A percentile compares a stretch with the other conserved stretches of the same genome.
These are phyloP conservation scores for Lecanicillium sp. DNA, from an alignment of 2,329 filamentous ascomycete genomes.

Conservation along the genomic window DNA sequence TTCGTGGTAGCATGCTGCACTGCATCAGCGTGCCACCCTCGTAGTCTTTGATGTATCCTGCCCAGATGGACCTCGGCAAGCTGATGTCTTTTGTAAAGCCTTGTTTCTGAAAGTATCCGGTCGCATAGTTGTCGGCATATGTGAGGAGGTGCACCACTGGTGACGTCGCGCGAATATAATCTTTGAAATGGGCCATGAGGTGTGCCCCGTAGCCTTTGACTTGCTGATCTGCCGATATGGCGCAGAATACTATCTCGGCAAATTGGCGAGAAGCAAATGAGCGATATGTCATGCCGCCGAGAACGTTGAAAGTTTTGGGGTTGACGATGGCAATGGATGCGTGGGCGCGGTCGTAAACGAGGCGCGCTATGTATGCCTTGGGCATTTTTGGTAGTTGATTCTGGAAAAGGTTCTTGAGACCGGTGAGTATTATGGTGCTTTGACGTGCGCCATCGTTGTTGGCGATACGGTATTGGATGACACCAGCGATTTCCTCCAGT, in stretches of 20 bases:
- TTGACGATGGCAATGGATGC: constrained; percentile 96
- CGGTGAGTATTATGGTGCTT: constrained; percentile 88
- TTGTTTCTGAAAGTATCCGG: constrained; percentile 98
- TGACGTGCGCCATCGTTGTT: constrained; percentile 90
- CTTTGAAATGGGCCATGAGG: constrained; percentile 95
- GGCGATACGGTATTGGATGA: constrained; percentile 95
- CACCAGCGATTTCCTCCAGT: constrained; percentile 84
- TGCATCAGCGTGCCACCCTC: constrained; percentile 99
- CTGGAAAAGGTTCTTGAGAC: constrained; percentile 95
- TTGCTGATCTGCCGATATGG: constrained; percentile 94
- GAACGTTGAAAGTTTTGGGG: constrained; percentile 85
- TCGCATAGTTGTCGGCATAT: constrained; percentile 97
- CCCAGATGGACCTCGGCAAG: constrained; percentile 83
- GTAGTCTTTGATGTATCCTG: constrained; percentile 99
- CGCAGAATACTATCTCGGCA: constrained; percentile 97
- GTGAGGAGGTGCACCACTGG: constrained; percentile 98
- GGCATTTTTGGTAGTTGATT: constrained; percentile 99
- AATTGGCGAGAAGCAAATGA: constrained; percentile 89
- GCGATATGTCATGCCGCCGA: constrained; percentile 92
- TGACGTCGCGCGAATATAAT: constrained; percentile 95
- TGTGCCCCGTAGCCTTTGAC: constrained; percentile 98
- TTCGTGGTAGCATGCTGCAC: constrained; percentile 91
- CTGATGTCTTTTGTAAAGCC: constrained; percentile 98
- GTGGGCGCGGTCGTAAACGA: constrained; percentile 96
- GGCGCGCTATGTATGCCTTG: constrained; percentile 96